Base-by-base conservation (phyloP, 2,329 filamentous ascomycete genomes). In the Pseudocercospora cruenta region DNA sequence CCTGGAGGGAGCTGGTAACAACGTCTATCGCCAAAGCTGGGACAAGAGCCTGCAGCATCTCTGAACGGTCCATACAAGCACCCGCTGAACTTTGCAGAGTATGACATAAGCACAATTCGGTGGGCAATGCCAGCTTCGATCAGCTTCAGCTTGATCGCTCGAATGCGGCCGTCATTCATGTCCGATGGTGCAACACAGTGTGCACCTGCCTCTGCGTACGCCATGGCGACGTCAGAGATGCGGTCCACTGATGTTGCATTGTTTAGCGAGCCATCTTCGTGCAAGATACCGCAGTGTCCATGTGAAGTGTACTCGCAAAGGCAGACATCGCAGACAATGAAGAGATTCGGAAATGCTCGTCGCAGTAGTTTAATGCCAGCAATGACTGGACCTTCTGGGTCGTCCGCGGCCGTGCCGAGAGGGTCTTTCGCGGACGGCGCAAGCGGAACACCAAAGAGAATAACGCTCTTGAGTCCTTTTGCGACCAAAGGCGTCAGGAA, bases 231-330 rank as follows among this genome's bases (percentile, higher is more conserved):
- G 78, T 98, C 94, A 3, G 92, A 94, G 73, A 99, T 94, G 68
- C 95, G 90, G 77, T 98, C 94, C 8, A 98, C 93, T 2, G 93
- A 97, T 55, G 96, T 87, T 70, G 90, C 88, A 78, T 99, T 98
- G 86, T 98, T 97, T 67, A 99, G 85, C 69, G 89, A 91, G 69
- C 93, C 93, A 77, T 99, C 95, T 72, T 97, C 93, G 64, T 93
- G 89, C 54, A 99, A 86, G 73, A 99, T 97, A 61, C 95, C 95
- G 78, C 95, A 99, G 83, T 99, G 95, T 53, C 95, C 95, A 79
- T 99, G 95, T 6, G 92, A 95, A 0, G 95, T 99, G 82, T 99
- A 99, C 81, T 99, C 95, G 86, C 95, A 99, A 7, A 99, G 90
- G 77, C 95, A 98, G 65, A 99, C 95, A 78, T 99, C 95, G 67